Evolutionary conservation across 2,329 filamentous ascomycete species (phyloP).

Genomic region (Orbilia blumenaviensis): DNA sequence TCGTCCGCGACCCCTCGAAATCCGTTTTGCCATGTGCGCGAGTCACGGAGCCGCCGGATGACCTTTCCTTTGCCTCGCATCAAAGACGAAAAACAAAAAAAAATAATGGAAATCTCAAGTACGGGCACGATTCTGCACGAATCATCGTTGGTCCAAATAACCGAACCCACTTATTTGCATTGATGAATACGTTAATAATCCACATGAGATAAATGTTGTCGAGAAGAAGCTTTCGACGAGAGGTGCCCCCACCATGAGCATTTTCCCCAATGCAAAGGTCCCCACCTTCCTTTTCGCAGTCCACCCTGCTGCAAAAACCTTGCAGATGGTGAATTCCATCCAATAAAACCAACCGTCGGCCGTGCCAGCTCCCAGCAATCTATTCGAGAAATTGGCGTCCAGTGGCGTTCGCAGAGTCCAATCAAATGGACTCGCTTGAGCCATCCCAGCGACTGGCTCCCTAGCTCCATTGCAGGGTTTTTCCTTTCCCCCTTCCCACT

Average conservation of each 20-base stretch:
- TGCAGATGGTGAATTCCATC: slow-evolving; percentile 14
- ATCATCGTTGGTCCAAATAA: slow-evolving; percentile 35
- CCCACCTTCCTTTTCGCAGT: slow-evolving; percentile 52
- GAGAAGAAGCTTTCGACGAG: slow-evolving; percentile 22
- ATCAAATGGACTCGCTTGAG: slow-evolving; percentile 50
- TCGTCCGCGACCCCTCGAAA: slow-evolving; percentile 8
- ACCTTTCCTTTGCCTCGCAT: background rate
- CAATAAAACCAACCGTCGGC: slow-evolving; percentile 29
- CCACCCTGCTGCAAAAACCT: slow-evolving; percentile 14
- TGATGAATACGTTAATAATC: slow-evolving; percentile 14
- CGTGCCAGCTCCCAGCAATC: slow-evolving; percentile 30
- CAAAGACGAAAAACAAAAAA: background rate
- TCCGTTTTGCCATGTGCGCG: slow-evolving; percentile 35
- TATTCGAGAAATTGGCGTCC: slow-evolving; percentile 45
- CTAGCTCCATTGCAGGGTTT: slow-evolving; percentile 28
- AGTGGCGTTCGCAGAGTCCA: slow-evolving; percentile 36
- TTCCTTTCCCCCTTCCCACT: slow-evolving; percentile 16
- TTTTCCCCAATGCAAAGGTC: slow-evolving; percentile 25
- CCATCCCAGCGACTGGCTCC: slow-evolving; percentile 32
- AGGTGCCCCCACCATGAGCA: slow-evolving; percentile 41
- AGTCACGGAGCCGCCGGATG: slow-evolving; percentile 41
- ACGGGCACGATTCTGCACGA: slow-evolving; percentile 26
- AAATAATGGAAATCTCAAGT: background rate
- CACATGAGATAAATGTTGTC: slow-evolving; percentile 26
- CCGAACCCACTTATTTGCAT: slow-evolving; percentile 28